Conservation (phyloP, 257 asterid genomes). For the Solanum appendiculatum region DNA sequence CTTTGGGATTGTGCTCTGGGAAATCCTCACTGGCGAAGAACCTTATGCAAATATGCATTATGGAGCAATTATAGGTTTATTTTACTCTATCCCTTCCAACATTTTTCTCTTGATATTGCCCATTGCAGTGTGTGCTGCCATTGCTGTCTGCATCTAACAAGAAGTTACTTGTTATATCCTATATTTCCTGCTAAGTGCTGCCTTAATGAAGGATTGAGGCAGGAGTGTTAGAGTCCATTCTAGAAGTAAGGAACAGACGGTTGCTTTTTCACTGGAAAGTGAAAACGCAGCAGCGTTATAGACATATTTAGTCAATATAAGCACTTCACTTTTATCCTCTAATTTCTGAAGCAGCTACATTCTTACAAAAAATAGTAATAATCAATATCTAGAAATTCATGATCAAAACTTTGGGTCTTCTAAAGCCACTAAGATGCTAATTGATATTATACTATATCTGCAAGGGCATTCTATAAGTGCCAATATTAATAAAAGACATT, state of each 20-base stretch:
- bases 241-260: background rate
- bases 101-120: background rate
- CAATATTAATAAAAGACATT: background rate
- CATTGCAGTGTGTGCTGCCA: background rate
- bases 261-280: background rate
- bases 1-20: slow-evolving; percentile 10
- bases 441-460: background rate
- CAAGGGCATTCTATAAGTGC: background rate
- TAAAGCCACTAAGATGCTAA: background rate
- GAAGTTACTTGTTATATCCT: background rate
- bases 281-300: background rate
- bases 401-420: background rate
- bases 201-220: background rate
- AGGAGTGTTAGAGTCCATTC: background rate
- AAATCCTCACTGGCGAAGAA: slow-evolving; percentile 8
- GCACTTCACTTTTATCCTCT: background rate
- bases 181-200: background rate
- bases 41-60: slow-evolving; percentile 10
- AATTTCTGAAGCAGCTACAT: background rate
- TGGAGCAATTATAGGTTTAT: slow-evolving; percentile 10
- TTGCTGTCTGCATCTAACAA: background rate
- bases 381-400: background rate
- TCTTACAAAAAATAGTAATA: background rate
- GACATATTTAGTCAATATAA: background rate
- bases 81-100: background rate